Base-by-base conservation (phyloP, 208 protist species). In the Lotmaria passim region DNA sequence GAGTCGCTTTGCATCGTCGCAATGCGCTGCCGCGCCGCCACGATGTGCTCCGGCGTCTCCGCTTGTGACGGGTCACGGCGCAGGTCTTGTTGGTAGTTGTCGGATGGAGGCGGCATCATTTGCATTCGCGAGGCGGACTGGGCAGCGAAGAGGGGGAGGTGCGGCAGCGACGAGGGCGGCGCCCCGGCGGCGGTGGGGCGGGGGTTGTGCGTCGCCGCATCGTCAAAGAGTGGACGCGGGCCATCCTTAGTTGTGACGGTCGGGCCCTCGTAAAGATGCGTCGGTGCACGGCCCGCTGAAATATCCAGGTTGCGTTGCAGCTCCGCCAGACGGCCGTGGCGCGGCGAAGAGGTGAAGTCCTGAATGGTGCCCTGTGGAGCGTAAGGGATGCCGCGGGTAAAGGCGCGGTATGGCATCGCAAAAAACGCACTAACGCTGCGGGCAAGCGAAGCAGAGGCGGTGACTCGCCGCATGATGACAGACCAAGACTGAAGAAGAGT, bases 321-420 rank as follows among this genome's bases (percentile, higher is more conserved):
- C 62, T 89, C 79, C 17, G 80, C 76, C 31, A 92, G 48, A 24
- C 61, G 46, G 7, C 30, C 31, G 58, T 90, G 84, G 21, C 82
- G 74, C 30, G 83, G 81, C 3, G 86, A 92, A 0, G 81, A 75
- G 15, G 83, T 86, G 61, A 79, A 92, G 59, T 92, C 86, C 56
- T 88, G 83, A 59, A 92, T 83, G 30, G 82, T 89, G 48, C 86
- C 86, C 14, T 73, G 69, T 0, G 86, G 86, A 34, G 79, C 74
- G 68, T 86, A 92, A 2, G 86, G 86, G 19, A 86, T 84, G 38
- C 83, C 86, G 17, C 85, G 85, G 24, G 80, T 81, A 51, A 79
- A 83, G 19, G 59, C 10, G 36, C 57, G 53, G 19, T 44, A 7
- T 17, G 26, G 34, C 30, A 44, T n/a, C 3, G 60, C 60, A 15